These are phyloP conservation scores for Bruguiera gymnorhiza DNA, from an alignment of 345 rosid species.

Conservation along the genomic window DNA sequence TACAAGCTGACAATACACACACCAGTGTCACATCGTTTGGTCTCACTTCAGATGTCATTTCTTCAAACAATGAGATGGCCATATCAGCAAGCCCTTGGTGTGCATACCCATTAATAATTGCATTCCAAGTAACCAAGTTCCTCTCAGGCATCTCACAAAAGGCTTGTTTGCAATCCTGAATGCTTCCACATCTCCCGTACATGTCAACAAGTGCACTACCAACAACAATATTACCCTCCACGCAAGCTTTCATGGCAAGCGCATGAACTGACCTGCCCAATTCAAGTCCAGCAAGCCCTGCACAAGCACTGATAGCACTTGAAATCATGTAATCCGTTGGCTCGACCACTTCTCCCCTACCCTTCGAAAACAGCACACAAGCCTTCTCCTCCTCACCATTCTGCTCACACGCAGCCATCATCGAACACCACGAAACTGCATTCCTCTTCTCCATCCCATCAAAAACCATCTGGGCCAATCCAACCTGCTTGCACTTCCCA, in stretches of 20 bases:
- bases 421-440: constrained; percentile 80
- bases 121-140: constrained; percentile 74
- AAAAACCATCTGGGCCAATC: constrained; percentile 48
- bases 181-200: constrained; percentile 93
- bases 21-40: constrained; percentile 76
- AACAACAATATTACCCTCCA: constrained; percentile 56
- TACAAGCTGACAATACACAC: constrained; percentile 78
- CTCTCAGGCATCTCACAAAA: constrained; percentile 58
- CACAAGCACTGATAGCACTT: constrained; percentile 62
- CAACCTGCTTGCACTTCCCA: constrained; percentile 68
- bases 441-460: constrained; percentile 51
- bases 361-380: constrained; percentile 40
- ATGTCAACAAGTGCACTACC: constrained; percentile 79
- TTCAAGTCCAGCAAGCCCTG: constrained; percentile 62
- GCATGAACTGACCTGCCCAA: constrained; percentile 69
- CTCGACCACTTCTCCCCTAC: constrained; percentile 49
- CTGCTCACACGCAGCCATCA: constrained; percentile 64
- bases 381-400: constrained; percentile 76
- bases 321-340: constrained; percentile 75
- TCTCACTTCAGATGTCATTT: constrained; percentile 42
- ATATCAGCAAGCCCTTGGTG: constrained; percentile 61
- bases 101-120: constrained; percentile 72
- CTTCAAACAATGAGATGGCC: constrained; percentile 58
- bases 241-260: constrained; percentile 65
- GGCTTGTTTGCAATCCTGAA: constrained; percentile 49